These are phyloP conservation scores for Suillus brevipes DNA, from an alignment of 768 basidiomycete genomes.

Conservation along the genomic window DNA sequence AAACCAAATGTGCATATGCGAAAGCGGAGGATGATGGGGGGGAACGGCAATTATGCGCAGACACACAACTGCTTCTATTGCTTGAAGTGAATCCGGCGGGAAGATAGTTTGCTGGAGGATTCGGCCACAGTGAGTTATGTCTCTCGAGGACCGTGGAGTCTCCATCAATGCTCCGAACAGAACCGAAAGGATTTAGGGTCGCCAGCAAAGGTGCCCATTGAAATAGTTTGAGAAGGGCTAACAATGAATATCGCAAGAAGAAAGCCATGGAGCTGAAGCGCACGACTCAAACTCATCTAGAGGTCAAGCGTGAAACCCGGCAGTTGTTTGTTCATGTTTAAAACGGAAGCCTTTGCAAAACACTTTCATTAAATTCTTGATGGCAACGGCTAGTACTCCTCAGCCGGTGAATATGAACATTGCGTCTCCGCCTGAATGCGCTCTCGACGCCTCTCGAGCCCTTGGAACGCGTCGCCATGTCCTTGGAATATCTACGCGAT, in stretches of 20 bases:
- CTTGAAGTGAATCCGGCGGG: not conserved
- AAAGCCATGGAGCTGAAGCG: not conserved
- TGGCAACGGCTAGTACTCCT: too few species aligned
- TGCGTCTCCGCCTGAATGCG: too few species aligned
- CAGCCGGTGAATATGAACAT: too few species aligned
- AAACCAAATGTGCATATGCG: not conserved
- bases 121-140: not conserved
- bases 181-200: not conserved
- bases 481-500: too few species aligned
- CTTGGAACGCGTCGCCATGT: too few species aligned
- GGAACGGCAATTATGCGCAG: not conserved
- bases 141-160: not conserved
- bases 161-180: not conserved
- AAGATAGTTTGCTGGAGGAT: not conserved
- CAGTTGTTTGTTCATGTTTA: not conserved
- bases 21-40: not conserved
- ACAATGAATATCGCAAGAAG: not conserved
- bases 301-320: too few species aligned
- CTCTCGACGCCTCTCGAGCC: too few species aligned
- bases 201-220: not conserved
- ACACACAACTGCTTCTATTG: not conserved
- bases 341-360: not conserved
- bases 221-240: constrained; percentile 3
- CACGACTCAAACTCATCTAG: too few species aligned
- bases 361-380: too few species aligned